These are phyloP conservation scores for Termitomyces sp. DNA, from an alignment of 768 basidiomycete genomes.

Conservation along the genomic window DNA sequence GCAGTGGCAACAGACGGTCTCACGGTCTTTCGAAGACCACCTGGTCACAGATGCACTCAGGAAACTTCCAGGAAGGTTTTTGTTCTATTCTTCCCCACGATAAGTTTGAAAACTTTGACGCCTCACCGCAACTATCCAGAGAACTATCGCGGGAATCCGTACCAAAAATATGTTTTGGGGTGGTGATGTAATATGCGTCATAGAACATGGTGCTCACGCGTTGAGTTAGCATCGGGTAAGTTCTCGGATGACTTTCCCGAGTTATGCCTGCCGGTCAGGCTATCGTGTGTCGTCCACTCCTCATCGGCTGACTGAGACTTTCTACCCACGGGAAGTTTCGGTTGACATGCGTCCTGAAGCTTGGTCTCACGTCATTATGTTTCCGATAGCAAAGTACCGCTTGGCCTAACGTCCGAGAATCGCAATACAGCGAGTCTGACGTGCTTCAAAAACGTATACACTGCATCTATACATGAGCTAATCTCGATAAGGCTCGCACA, in stretches of 20 bases:
- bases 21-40: neutral
- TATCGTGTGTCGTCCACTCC: neutral
- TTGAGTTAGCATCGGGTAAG: neutral
- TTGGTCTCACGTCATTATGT: neutral
- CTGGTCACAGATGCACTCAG: neutral
- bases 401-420: neutral
- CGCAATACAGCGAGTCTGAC: neutral
- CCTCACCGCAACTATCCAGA: neutral
- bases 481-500: neutral
- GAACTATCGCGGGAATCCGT: conserved; percentile 8
- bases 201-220: neutral
- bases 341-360: neutral
- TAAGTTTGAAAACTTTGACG: neutral
- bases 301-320: conserved; percentile 2
- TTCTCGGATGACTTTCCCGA: conserved; percentile 1
- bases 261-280: neutral
- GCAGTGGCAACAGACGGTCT: neutral
- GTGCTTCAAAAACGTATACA: neutral
- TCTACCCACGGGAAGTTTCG: neutral
- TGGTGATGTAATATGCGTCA: neutral
- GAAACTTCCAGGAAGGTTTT: neutral
- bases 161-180: conserved; percentile 3
- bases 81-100: neutral
- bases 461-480: neutral
- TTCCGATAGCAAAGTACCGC: neutral